phyloP scores from a whole-genome alignment of 176 grass and related monocot genomes.

The Themeda triandra region DNA sequence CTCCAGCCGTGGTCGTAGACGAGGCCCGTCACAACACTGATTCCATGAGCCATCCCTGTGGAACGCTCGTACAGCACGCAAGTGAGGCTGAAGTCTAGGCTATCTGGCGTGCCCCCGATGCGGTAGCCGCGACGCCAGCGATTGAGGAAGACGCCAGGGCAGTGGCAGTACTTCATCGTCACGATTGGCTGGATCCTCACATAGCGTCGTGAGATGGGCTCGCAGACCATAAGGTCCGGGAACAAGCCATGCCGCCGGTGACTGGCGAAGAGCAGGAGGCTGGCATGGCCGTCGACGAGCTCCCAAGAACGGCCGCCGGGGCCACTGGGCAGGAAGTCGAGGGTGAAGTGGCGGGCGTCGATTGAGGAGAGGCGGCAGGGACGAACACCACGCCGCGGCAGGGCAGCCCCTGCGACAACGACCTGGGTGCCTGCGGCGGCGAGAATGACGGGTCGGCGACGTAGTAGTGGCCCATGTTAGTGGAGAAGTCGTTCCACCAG shows the following conservation, averaged over 20 bases:
- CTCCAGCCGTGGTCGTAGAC: neutral
- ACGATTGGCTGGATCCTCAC: neutral
- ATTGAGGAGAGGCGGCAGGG: neutral
- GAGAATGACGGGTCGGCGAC: neutral
- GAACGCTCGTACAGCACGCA: neutral
- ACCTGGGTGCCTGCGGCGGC: neutral
- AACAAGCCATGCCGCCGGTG: neutral
- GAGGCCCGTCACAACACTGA: neutral
- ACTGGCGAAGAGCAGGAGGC: conserved; percentile 8
- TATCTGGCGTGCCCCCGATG: no score
- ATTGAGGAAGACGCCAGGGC: neutral
- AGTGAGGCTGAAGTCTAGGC: neutral
- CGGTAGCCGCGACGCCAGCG: neutral
- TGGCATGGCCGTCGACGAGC: neutral
- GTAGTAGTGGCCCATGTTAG: neutral
- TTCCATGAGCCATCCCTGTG: neutral
- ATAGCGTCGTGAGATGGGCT: neutral
- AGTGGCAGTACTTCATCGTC: neutral
- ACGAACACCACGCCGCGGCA: neutral
- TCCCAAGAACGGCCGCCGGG: neutral
- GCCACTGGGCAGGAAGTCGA: conserved; percentile 3
- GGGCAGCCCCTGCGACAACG: neutral
- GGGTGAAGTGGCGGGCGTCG: conserved; percentile 15
- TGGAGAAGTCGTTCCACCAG: neutral
- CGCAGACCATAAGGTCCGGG: conserved; percentile 23